phyloP scores from a whole-genome alignment of 352 stramenopile species.

The Pythium rishiriense region DNA sequence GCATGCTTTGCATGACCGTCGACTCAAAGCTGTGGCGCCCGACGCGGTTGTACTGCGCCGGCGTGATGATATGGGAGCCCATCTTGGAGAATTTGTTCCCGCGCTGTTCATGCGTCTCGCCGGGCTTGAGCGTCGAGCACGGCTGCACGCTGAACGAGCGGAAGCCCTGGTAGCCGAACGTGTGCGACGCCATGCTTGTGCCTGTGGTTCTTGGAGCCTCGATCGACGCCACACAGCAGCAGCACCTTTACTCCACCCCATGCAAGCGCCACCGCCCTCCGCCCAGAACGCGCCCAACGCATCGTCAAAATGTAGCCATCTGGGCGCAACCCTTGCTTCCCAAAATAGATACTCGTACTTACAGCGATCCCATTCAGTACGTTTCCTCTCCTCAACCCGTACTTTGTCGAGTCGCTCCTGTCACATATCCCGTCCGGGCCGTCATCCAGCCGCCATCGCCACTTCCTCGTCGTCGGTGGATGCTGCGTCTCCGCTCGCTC shows the following conservation, averaged over 20 bases:
- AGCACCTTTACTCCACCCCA: too few species aligned
- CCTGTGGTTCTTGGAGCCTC: too few species aligned
- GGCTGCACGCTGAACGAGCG: constrained; percentile 64
- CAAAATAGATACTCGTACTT: too few species aligned
- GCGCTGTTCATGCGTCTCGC: constrained; percentile 62
- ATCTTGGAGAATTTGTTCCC: constrained; percentile 81
- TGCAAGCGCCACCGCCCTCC: too few species aligned
- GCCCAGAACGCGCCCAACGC: too few species aligned
- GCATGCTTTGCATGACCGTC: constrained; percentile 41
- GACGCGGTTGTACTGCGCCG: constrained; percentile 56
- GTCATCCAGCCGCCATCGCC: too few species aligned
- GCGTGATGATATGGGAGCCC: constrained; percentile 64
- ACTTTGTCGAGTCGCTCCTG: constrained; percentile 2
- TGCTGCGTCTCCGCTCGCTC: neutral
- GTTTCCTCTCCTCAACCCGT: neutral
- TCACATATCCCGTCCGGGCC: too few species aligned
- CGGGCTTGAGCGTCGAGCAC: constrained; percentile 76
- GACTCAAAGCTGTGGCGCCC: constrained; percentile 57
- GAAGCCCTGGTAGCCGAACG: constrained; percentile 78
- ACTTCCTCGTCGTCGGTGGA: too few species aligned
- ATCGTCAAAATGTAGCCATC: constrained; percentile 24
- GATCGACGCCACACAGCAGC: too few species aligned
- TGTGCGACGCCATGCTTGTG: constrained; percentile 24
- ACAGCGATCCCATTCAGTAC: too few species aligned
- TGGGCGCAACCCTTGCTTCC: too few species aligned